These are phyloP conservation scores for Prunus armeniaca DNA, from an alignment of 306 rosid genomes.

Conservation along the genomic window DNA sequence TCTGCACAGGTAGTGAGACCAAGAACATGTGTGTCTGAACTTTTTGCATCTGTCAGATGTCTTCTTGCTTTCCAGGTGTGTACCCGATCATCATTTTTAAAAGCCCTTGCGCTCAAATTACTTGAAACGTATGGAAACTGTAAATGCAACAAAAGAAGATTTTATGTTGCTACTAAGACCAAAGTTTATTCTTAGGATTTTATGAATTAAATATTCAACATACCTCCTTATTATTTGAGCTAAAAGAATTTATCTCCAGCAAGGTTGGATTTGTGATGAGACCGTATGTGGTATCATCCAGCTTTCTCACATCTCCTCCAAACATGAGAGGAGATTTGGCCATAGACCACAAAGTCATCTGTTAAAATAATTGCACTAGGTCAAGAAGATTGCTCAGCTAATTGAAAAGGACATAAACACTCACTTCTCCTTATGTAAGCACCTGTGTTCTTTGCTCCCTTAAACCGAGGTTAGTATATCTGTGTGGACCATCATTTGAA, in stretches of 20 bases:
- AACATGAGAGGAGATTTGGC: conserved; percentile 96
- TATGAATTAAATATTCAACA: conserved; percentile 26
- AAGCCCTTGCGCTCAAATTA: conserved; percentile 21
- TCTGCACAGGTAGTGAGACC: conserved; percentile 61
- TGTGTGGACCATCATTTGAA: conserved; percentile 83
- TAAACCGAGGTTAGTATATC: conserved; percentile 44
- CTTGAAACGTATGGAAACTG: conserved; percentile 59
- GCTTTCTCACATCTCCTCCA: conserved; percentile 88
- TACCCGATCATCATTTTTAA: conserved; percentile 20
- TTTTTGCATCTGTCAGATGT: conserved; percentile 26
- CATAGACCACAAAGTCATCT: conserved; percentile 91
- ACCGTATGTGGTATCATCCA: conserved; percentile 44
- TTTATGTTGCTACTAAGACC: conserved; percentile 10
- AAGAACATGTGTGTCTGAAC: conserved; percentile 37
- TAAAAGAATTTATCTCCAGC: conserved; percentile 69
- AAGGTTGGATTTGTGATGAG: conserved; percentile 67
- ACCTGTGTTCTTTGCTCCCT: conserved; percentile 89
- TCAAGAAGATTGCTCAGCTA: conserved; percentile 12
- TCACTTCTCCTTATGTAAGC: conserved; percentile 5
- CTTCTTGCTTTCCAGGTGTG: conserved; percentile 30
- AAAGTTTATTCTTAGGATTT: conserved; percentile 1
- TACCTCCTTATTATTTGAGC: conserved; percentile 83
- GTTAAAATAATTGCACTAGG: conserved; percentile 23
- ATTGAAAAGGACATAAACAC: conserved; percentile 9
- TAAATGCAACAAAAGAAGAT: conserved; percentile 23